phyloP scores from a whole-genome alignment of 208 protist genomes.

The Crithidia expoeki region DNA sequence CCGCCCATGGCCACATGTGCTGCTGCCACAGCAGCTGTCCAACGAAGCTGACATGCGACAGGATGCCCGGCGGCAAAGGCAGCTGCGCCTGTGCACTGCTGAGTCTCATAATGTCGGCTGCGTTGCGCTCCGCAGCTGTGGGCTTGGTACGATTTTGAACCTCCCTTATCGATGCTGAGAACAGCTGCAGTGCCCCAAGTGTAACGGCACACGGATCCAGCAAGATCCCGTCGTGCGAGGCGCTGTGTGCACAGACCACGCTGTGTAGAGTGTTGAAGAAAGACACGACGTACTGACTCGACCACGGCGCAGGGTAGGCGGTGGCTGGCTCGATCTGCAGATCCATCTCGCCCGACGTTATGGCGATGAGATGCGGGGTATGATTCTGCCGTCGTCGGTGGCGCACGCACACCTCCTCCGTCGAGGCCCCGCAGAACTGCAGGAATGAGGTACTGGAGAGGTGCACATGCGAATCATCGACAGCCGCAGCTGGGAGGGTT shows the following conservation, averaged over 20 bases:
- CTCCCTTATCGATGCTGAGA: slow-evolving; percentile 5
- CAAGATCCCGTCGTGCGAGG: slow-evolving; percentile 49
- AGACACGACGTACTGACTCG: slow-evolving; percentile 5
- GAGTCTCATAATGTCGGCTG: background rate
- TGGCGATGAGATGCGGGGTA: slow-evolving; percentile 26
- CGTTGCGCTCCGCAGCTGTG: background rate
- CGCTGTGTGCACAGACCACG: slow-evolving; percentile 36
- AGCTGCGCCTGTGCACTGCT: background rate
- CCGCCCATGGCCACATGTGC: slow-evolving; percentile 30
- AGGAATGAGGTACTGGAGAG: slow-evolving; percentile 8
- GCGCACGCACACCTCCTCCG: background rate
- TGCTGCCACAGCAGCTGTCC: slow-evolving; percentile 20
- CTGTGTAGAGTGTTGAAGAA: slow-evolving; percentile 31
- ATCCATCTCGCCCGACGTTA: slow-evolving; percentile 55
- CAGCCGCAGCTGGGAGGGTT: background rate
- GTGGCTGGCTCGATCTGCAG: slow-evolving; percentile 45
- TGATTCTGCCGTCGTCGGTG: background rate
- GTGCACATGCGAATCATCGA: background rate
- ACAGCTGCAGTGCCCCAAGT: slow-evolving; percentile 23
- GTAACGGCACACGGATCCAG: slow-evolving; percentile 39
- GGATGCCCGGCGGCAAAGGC: background rate
- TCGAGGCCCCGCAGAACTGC: background rate
- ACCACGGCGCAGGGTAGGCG: slow-evolving; percentile 2
- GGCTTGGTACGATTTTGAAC: background rate
- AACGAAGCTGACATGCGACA: slow-evolving; percentile 9